Conservation (phyloP, 2,329 filamentous ascomycete species). For the Teratosphaeria destructans region DNA sequence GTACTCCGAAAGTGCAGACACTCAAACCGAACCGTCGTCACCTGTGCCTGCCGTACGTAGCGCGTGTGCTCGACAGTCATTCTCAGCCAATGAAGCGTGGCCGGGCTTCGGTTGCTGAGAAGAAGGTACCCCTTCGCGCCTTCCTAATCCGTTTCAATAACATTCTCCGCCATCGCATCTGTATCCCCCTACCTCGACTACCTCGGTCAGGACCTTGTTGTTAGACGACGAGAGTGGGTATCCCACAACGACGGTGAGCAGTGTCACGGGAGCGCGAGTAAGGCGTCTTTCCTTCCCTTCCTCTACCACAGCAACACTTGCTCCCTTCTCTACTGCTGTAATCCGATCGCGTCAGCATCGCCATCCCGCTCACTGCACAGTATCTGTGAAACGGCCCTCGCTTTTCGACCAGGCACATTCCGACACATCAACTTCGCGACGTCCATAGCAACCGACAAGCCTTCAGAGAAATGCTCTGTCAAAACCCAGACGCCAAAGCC, state of each 20-base stretch:
- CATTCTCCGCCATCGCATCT: not conserved
- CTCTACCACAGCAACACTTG: not conserved
- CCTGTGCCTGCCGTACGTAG: not conserved
- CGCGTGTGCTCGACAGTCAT: not conserved
- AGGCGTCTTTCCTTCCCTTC: not conserved
- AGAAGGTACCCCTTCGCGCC: not conserved
- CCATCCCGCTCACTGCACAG: not conserved
- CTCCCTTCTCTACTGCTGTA: not conserved
- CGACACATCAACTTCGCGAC: not conserved
- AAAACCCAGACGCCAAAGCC: not conserved
- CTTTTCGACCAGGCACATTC: not conserved
- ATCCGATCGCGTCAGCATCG: not conserved
- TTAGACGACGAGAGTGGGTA: not conserved
- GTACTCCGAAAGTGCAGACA: not conserved
- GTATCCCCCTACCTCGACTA: not conserved
- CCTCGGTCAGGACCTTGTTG: not conserved
- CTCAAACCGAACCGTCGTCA: not conserved
- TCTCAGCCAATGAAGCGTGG: not conserved
- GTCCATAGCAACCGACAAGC: not conserved
- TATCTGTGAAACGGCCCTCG: not conserved
- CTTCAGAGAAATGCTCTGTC: not conserved
- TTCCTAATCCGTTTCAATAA: not conserved
- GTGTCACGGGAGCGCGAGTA: not conserved
- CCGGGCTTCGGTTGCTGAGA: not conserved
- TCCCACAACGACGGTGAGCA: not conserved